phyloP scores from a whole-genome alignment of 129 eudicot species.

The Oenanthe sinensis region DNA sequence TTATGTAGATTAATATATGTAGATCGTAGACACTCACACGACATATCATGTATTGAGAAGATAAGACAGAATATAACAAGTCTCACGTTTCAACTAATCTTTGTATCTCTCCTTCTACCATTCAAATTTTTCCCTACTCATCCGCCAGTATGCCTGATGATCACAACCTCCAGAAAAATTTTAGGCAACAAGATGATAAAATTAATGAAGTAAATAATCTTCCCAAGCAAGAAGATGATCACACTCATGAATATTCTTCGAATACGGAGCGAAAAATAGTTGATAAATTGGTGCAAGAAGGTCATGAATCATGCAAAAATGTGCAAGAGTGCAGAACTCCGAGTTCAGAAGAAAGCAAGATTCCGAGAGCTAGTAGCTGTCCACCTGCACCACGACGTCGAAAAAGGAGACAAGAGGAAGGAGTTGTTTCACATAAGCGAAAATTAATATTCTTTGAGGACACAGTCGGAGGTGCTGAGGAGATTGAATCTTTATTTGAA shows the following conservation, averaged over 20 bases:
- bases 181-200: neutral
- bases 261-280: neutral
- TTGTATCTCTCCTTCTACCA: neutral
- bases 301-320: neutral
- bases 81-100: neutral
- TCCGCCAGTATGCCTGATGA: neutral
- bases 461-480: slow-evolving; percentile 2
- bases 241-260: neutral
- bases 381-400: slow-evolving; percentile 24
- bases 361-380: slow-evolving; percentile 18
- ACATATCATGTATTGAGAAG: neutral
- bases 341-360: slow-evolving; percentile 21
- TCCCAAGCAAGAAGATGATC: neutral
- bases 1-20: too few relatives aligned
- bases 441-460: slow-evolving; percentile 11
- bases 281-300: neutral
- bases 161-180: neutral
- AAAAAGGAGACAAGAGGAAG: neutral
- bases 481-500: slow-evolving; percentile 19
- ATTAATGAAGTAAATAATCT: neutral
- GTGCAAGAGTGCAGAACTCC: slow-evolving; percentile 26
- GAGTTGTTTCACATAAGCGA: neutral
- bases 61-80: neutral
- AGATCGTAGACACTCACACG: neutral
- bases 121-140: neutral